Evolutionary conservation across 495 filamentous ascomycete species (phyloP).

Genomic region (Annulohypoxylon maeteangense): DNA sequence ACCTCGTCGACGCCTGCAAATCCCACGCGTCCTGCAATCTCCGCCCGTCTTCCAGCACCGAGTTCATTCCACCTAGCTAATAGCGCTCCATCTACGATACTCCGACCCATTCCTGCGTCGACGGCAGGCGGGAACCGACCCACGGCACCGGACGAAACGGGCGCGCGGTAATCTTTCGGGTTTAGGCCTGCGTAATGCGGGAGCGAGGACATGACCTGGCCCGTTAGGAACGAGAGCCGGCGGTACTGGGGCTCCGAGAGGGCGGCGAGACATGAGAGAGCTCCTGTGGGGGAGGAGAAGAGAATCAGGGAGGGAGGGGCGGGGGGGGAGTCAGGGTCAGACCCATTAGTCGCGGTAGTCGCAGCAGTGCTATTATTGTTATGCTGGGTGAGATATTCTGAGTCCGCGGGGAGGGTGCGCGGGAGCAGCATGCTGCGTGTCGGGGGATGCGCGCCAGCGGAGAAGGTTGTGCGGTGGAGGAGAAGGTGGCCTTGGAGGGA

Average conservation of each 20-base stretch:
- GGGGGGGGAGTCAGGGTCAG: conserved; percentile 31
- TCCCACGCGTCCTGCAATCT: conserved; percentile 75
- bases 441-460: conserved; percentile 79
- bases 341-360: too few species aligned
- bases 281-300: conserved; percentile 75
- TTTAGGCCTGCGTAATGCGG: conserved; percentile 84
- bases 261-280: conserved; percentile 78
- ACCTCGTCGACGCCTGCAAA: conserved; percentile 69
- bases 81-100: conserved; percentile 62
- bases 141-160: conserved; percentile 44
- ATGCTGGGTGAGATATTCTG: conserved; percentile 55
- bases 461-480: conserved; percentile 84
- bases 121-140: conserved; percentile 51
- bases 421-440: conserved; percentile 80
- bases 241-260: conserved; percentile 85
- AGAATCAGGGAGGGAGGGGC: conserved; percentile 71
- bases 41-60: conserved; percentile 70
- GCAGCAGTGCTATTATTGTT: conserved; percentile 37
- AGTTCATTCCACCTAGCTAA: conserved; percentile 75
- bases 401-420: conserved; percentile 60
- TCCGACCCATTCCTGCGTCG: conserved; percentile 59
- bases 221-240: conserved; percentile 81
- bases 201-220: conserved; percentile 78
- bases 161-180: conserved; percentile 75
- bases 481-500: conserved; percentile 88